phyloP scores from a whole-genome alignment of 179 eudicot species.

The Patellifolia procumbens region DNA sequence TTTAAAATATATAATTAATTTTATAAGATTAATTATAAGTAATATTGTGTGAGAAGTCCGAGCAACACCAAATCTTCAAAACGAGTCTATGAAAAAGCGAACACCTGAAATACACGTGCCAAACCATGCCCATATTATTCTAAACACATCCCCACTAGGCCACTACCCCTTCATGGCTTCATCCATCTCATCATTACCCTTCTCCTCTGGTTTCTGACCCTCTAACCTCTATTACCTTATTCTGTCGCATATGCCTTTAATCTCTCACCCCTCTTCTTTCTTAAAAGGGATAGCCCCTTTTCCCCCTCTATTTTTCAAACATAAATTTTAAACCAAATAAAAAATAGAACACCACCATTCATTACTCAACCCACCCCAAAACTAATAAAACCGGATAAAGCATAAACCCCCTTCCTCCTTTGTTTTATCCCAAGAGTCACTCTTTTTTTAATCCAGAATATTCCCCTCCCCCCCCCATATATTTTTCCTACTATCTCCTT shows the following conservation, averaged over 20 bases:
- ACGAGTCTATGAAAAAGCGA: neutral
- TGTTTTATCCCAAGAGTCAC: slow-evolving; percentile 31
- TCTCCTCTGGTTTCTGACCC: too few species aligned
- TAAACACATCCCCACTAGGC: neutral
- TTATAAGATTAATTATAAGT: too few species aligned
- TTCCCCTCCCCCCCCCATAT: too few species aligned
- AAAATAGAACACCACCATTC: too few species aligned
- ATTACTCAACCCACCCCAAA: neutral
- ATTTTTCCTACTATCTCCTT: too few species aligned
- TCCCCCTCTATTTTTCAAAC: too few species aligned
- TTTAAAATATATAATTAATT: too few species aligned
- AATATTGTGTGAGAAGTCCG: too few species aligned
- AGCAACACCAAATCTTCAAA: too few species aligned
- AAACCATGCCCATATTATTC: neutral
- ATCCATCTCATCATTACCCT: neutral
- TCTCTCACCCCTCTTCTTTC: neutral
- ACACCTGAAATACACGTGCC: neutral
- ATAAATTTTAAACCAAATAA: too few species aligned
- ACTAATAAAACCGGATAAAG: slow-evolving; percentile 2
- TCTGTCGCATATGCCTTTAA: slow-evolving; percentile 8
- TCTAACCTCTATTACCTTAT: too few species aligned
- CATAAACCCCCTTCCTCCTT: slow-evolving; percentile 28
- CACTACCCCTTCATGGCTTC: neutral
- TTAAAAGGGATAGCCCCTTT: neutral
- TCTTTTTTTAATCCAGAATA: slow-evolving; percentile 26